Percentiles rank a stretch among this genome's conserved stretches.
Evolutionary conservation across 768 basidiomycete species (phyloP).

Genomic region (Trametes maxima): DNA sequence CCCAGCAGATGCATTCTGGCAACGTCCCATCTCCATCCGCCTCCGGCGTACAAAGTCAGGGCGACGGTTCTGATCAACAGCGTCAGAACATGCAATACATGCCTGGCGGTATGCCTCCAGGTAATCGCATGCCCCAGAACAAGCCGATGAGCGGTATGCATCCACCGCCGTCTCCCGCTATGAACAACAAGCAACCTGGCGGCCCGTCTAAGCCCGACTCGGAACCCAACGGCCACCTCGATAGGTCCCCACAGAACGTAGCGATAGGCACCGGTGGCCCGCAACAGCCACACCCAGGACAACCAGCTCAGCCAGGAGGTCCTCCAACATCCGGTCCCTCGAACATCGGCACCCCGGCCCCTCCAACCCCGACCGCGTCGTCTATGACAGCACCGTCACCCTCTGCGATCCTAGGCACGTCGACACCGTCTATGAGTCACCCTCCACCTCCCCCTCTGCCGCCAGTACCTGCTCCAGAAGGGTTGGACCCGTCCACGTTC

Average conservation of each 20-base stretch:
- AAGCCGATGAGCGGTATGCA: constrained; percentile 47
- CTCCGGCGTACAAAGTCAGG: constrained; percentile 39
- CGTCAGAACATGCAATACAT: constrained; percentile 38
- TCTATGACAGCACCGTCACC: constrained; percentile 44
- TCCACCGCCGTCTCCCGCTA: constrained; percentile 57
- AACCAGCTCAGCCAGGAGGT: constrained; percentile 5
- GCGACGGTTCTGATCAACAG: constrained; percentile 25
- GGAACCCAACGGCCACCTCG: constrained; percentile 21
- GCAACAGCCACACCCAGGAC: constrained; percentile 11
- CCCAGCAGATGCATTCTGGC: constrained; percentile 30
- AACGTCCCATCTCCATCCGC: constrained; percentile 47
- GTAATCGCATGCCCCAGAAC: constrained; percentile 33
- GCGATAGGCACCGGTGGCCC: constrained; percentile 19
- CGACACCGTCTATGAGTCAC: constrained; percentile 19
- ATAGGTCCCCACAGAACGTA: constrained; percentile 30
- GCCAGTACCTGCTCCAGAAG: constrained; percentile 24
- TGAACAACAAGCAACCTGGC: constrained; percentile 26
- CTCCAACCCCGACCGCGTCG: constrained; percentile 39
- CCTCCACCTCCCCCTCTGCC: constrained; percentile 23
- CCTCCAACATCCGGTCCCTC: constrained; percentile 17
- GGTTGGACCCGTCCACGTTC: constrained; percentile 17
- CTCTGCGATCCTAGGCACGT: constrained; percentile 36
- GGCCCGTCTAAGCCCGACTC: constrained; percentile 17
- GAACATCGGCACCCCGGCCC: constrained; percentile 28
- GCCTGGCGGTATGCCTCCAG: constrained; percentile 34